Base-by-base conservation (phyloP, 306 rosid species). In the Begonia fuchsioides region DNA sequence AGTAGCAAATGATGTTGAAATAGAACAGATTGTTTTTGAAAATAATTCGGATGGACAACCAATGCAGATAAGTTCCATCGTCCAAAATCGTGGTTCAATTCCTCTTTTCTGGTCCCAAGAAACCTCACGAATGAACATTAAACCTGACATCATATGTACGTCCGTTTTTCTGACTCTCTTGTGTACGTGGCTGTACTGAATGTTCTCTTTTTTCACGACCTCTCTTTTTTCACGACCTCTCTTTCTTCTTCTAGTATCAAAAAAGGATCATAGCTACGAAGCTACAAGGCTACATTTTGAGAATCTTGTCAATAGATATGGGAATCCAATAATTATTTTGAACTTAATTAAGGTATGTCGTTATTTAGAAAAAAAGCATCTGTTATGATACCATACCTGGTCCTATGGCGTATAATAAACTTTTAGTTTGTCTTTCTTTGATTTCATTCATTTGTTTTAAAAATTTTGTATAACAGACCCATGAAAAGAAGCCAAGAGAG, bases 91-190 rank as follows among this genome's bases (percentile, higher is more conserved):
- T 63, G 98, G 96, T 50, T 92, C 98, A 19, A 92, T 92, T 62
- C 98, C 98, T 60, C 93, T 92, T 38, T 92, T 85, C 69, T 92
- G 98, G 98, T 79, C 96, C 56, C 96, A 92, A 56, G 96, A 92
- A 62, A 71, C 98, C 60, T 85, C 98, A 15, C 78, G 69, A 10
- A 63, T 92, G 71, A 77, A 82, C 60, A 67, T 86, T 38, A 85
- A 81, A 72, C 98, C 96, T 32, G 87, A 79, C 62, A 92, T 92
- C 55, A 82, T 72, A 75, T 68, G 96, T 92, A 92, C 16, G 86
- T 57, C 16, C 56, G 12, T 52, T 54, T 15, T 68, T 41, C 16
- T 43, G 35, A 26, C 7, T 26, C 35, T 26, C 35, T 35, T 54
- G 68, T 15, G 10, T 41, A 16, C 50, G 43, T 53, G 54, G 50